Evolutionary conservation across 495 filamentous ascomycete genomes (phyloP).

Genomic region (Aspergillus affinis): DNA sequence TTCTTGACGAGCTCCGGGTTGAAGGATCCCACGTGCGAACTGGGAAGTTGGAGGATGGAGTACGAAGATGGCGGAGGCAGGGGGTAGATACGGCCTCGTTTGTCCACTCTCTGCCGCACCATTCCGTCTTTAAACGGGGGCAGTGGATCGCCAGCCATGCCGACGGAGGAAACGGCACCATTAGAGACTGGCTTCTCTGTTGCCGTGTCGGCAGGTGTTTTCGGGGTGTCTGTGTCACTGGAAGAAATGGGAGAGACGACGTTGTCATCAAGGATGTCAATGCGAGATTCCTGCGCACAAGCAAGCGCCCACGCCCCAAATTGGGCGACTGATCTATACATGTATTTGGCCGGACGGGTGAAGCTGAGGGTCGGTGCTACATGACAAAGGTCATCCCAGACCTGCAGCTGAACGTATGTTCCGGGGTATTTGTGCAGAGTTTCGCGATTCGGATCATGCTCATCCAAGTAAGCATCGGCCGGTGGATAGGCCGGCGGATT

Average conservation of each 20-base stretch:
- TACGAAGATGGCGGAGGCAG: constrained; percentile 62
- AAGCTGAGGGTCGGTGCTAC: constrained; percentile 89
- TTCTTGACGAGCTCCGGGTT: constrained; percentile 77
- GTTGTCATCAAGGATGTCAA: constrained; percentile 81
- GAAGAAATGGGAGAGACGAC: constrained; percentile 71
- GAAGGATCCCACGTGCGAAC: constrained; percentile 69
- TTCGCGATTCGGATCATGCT: constrained; percentile 57
- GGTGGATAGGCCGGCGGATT: constrained; percentile 74
- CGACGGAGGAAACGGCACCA: constrained; percentile 48
- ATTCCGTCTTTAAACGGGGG: constrained; percentile 79
- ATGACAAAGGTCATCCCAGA: constrained; percentile 94
- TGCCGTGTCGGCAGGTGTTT: constrained; percentile 19
- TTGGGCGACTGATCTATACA: constrained; percentile 87
- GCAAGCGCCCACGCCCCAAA: constrained; percentile 90
- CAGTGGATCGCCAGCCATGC: constrained; percentile 78
- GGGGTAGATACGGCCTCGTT: constrained; percentile 67
- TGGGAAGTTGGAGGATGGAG: constrained; percentile 58
- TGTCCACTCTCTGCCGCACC: constrained; percentile 83
- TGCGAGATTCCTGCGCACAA: constrained; percentile 71
- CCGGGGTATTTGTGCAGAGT: constrained; percentile 64
- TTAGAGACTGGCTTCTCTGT: constrained; percentile 23
- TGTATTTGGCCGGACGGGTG: constrained; percentile 89
- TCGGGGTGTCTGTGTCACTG: constrained; percentile 44
- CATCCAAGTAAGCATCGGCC: constrained; percentile 60
- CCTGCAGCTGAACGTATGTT: constrained; percentile 92